Evolutionary conservation across 108 stramenopile species (phyloP), one percentile per base, ranked within the genome.

Genomic region (Schizochytrium sp.): DNA sequence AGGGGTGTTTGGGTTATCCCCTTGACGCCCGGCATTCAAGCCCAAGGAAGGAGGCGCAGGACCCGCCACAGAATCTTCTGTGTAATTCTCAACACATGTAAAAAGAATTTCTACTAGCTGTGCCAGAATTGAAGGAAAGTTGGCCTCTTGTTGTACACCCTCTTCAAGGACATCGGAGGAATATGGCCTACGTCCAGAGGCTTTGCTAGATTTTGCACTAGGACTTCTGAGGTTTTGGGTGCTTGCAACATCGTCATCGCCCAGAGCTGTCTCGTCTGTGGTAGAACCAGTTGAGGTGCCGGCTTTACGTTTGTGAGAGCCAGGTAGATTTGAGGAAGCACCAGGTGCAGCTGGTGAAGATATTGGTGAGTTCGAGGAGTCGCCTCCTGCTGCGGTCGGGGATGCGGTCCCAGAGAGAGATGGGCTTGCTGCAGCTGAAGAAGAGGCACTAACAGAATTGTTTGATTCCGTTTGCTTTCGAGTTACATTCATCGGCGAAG

Each of bases 71-170:
- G 76, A 5, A 13, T 83, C 76, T 13, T 83, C 76, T 2, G 76
- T 83, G 28, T 83, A 83, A 53, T 83, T 83, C 28, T 83, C 76
- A 53, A 83, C 28, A 50, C 50, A 83, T 13, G 5, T 55, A 5
- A 83, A 10, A n/a, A 55, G 50, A 42, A 55, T 55, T 40, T 83
- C 76, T 42, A 83, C 53, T n/a, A 83, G 76, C 76, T 83, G 76
- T 50, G 76, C 47, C 49, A 83, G 19, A 8, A 83, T 28, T 40
- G 76, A 49, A 17, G 76, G 50, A 13, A 55, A 40, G 47, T 83
- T 83, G 10, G 64, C 64, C 15, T 69, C 64, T 38, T 69, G 64
- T 15, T 69, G 64, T 44, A 69, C 64, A 5, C 64, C 64, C 64
- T 69, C 64, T 7, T 69, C 64, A 15, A 69, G 64, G 5, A 69